Evolutionary conservation across 176 grass and related monocot species (phyloP).

Genomic region (Phoenix roebelenii): DNA sequence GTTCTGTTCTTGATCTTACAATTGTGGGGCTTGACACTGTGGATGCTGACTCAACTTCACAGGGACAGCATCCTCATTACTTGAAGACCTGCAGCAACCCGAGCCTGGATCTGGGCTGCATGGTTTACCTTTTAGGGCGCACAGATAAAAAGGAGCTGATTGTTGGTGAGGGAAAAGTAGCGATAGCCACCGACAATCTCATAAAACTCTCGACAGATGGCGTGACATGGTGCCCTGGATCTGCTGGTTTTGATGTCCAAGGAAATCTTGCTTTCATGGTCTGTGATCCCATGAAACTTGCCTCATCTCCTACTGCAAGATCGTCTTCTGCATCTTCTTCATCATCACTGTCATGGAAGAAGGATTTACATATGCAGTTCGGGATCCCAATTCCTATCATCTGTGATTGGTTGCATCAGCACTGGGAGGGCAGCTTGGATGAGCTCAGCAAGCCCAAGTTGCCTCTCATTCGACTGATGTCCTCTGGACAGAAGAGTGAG

Average conservation of each 20-base stretch:
- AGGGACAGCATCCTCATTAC: slow-evolving; percentile 46
- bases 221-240: slow-evolving; percentile 58
- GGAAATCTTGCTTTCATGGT: slow-evolving; percentile 91
- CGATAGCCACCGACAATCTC: slow-evolving; percentile 79
- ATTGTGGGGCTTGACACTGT: slow-evolving; percentile 82
- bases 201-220: slow-evolving; percentile 61
- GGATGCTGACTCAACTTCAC: slow-evolving; percentile 33
- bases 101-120: slow-evolving; percentile 56
- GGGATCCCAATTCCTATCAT: slow-evolving; percentile 71
- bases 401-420: slow-evolving; percentile 88
- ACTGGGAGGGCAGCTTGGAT: slow-evolving; percentile 82
- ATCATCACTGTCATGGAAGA: slow-evolving; percentile 47
- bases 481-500: slow-evolving; percentile 35
- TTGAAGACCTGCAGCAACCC: slow-evolving; percentile 69
- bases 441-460: slow-evolving; percentile 86
- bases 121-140: slow-evolving; percentile 69
- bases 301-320: slow-evolving; percentile 59
- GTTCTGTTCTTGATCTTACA: slow-evolving; percentile 84
- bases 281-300: slow-evolving; percentile 91
- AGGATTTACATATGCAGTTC: slow-evolving; percentile 61
- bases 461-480: slow-evolving; percentile 49
- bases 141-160: slow-evolving; percentile 43
- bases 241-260: slow-evolving; percentile 78
- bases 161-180: slow-evolving; percentile 73
- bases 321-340: slow-evolving; percentile 59